Conservation (phyloP, 164 flowering plant species). For the Magnolia sinica region DNA sequence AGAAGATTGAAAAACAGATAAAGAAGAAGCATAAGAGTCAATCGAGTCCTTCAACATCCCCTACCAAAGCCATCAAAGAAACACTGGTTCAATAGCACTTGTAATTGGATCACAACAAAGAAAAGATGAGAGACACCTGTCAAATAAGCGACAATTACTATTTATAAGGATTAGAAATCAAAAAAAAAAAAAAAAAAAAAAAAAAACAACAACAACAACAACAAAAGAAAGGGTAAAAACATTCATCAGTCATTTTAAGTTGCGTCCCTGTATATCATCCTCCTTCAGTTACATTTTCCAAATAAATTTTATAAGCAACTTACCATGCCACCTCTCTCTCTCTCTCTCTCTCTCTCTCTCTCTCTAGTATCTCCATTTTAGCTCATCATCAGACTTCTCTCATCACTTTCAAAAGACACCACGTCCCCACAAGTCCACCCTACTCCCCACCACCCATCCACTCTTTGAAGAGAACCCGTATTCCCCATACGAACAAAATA, state of each 20-base stretch:
- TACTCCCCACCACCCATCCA: not conserved
- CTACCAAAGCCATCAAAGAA: too few species aligned
- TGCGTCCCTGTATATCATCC: not conserved
- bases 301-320: slow-evolving; percentile 8
- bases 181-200: not conserved
- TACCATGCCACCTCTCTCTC: not conserved
- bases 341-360: not conserved
- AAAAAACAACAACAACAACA: not conserved
- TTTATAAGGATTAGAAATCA: not conserved
- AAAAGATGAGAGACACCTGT: too few species aligned
- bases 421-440: not conserved
- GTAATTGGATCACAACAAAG: too few species aligned
- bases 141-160: not conserved
- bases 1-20: too few species aligned
- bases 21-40: too few species aligned
- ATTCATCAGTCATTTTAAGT: not conserved
- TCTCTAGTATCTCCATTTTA: too few species aligned
- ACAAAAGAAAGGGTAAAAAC: not conserved
- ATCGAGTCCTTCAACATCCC: too few species aligned
- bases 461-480: slow-evolving; percentile 7
- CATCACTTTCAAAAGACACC: not conserved
- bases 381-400: slow-evolving; percentile 2
- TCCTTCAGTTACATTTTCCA: slow-evolving; percentile 10
- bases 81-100: too few species aligned
- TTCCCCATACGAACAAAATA: slow-evolving; percentile 7